Conservation (phyloP, 2,329 filamentous ascomycete genomes). For the Trichoderma sp. region DNA sequence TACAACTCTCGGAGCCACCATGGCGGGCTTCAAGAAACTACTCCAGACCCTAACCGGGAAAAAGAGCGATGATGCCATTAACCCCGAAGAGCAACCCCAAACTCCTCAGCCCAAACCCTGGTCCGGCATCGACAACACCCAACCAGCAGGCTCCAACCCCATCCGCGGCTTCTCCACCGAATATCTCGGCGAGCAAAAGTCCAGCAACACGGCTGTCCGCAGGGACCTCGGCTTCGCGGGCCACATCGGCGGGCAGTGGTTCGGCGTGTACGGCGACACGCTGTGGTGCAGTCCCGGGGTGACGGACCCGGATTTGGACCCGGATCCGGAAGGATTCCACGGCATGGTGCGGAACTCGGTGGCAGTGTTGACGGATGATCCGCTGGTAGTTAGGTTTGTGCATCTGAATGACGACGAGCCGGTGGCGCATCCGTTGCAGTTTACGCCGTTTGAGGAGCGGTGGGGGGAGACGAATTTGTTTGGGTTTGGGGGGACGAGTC, state of each 20-base stretch:
- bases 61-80: neutral
- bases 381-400: slow-evolving; percentile 36
- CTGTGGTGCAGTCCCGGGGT: slow-evolving; percentile 37
- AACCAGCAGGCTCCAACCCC: slow-evolving; percentile 36
- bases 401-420: slow-evolving; percentile 33
- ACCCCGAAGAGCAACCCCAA: neutral
- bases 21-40: slow-evolving; percentile 10
- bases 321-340: slow-evolving; percentile 34
- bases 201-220: slow-evolving; percentile 38
- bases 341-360: slow-evolving; percentile 41
- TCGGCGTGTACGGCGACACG: slow-evolving; percentile 33
- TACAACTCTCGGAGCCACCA: neutral
- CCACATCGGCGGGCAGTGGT: slow-evolving; percentile 37
- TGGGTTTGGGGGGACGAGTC: slow-evolving; percentile 40
- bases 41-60: neutral
- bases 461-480: slow-evolving; percentile 37
- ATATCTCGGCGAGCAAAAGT: slow-evolving; percentile 37
- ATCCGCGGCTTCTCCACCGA: slow-evolving; percentile 29
- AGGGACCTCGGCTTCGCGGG: slow-evolving; percentile 40
- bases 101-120: neutral
- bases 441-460: slow-evolving; percentile 35
- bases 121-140: slow-evolving; percentile 36
- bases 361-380: slow-evolving; percentile 35
- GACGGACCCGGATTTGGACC: slow-evolving; percentile 30
- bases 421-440: slow-evolving; percentile 33